A percentile compares a stretch with the other conserved stretches of the same genome.
Evolutionary conservation across 192 early-diverging fungal genomes (phyloP).

Genomic region (Backusella luteola): DNA sequence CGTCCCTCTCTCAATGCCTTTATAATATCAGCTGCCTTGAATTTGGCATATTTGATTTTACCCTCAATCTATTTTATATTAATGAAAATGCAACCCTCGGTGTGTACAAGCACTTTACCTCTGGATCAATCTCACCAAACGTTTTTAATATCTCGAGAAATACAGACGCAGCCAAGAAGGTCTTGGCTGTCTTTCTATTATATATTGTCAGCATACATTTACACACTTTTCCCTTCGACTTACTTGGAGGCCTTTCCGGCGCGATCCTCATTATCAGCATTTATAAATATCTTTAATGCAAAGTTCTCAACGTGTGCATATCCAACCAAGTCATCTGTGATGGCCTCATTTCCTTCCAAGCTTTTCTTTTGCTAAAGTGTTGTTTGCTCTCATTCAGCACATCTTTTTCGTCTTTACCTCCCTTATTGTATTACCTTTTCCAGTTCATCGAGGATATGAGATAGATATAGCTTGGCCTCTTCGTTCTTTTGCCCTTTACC

Average conservation of each 20-base stretch:
- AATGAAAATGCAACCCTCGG: neutral
- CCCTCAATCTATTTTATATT: slow-evolving; percentile 54
- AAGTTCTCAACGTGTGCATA: slow-evolving; percentile 86
- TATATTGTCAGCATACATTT: no score
- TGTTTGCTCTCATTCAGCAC: neutral
- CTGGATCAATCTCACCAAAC: slow-evolving; percentile 75
- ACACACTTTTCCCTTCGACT: neutral
- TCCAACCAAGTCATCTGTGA: slow-evolving; percentile 75
- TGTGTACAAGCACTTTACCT: slow-evolving; percentile 20
- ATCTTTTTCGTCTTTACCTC: neutral
- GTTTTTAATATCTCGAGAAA: slow-evolving; percentile 86
- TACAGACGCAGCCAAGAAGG: slow-evolving; percentile 83
- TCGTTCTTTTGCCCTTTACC: slow-evolving; percentile 50
- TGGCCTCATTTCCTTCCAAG: slow-evolving; percentile 59
- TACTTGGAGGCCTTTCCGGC: slow-evolving; percentile 78
- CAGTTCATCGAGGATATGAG: slow-evolving; percentile 71
- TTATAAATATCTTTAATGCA: slow-evolving; percentile 84
- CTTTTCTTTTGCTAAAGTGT: slow-evolving; percentile 64
- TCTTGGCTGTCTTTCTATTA: slow-evolving; percentile 81
- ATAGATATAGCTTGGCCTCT: slow-evolving; percentile 61
- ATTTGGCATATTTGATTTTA: slow-evolving; percentile 96
- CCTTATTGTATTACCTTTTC: slow-evolving; percentile 56
- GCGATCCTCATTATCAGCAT: slow-evolving; percentile 92
- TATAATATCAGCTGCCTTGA: slow-evolving; percentile 92
- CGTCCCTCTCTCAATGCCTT: slow-evolving; percentile 88